Base-by-base conservation (phyloP, 108 stramenopile genomes). In the Nannochloropsis salina region DNA sequence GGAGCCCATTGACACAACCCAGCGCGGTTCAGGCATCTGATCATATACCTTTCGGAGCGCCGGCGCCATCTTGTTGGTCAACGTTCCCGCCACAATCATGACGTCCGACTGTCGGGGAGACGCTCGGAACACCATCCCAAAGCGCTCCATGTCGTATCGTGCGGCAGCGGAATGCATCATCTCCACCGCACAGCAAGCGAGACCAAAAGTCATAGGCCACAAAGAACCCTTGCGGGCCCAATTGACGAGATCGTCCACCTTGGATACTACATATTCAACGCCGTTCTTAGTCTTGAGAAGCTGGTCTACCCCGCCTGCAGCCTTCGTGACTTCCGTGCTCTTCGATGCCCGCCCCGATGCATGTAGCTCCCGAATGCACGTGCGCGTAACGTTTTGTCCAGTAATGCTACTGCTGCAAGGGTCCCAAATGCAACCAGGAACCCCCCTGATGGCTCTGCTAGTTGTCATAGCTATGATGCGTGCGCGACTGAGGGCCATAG, bases 51-150 rank as follows among this genome's bases (percentile, higher is more conserved):
- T 98, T 44, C 99, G 93, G 42, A 99, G 93, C 22, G 97, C 99
- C 3, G 99, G 99, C 4, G 97, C 99, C 99, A 99, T 99, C 90
- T 99, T 99, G 93, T 99, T 99, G 84, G 97, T 98, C 80, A 99
- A 92, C 6, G 99, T 99, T 9, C 99, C 99, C 9, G 99, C 99
- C 41, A 99, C 99, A 90, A 99, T 98, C 99, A 99, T 99, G 18
- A 99, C 97, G 90, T 98, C 99, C 43, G 95, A 95, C 61, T 91
- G 90, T 43, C 90, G 88, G 11, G 90, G 90, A 20, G 90, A 91
- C 22, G 90, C 90, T 20, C 90, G 90, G 81, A 91, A 91, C 42
- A 91, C 90, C 95, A 99, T 98, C 8, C 98, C 98, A 84, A 97
- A 99, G 47, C 98, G 96, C 83, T 99, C 98, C 96, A 99, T 96